phyloP scores from a whole-genome alignment of 148 eudicot species.

The Agrostemma githago region DNA sequence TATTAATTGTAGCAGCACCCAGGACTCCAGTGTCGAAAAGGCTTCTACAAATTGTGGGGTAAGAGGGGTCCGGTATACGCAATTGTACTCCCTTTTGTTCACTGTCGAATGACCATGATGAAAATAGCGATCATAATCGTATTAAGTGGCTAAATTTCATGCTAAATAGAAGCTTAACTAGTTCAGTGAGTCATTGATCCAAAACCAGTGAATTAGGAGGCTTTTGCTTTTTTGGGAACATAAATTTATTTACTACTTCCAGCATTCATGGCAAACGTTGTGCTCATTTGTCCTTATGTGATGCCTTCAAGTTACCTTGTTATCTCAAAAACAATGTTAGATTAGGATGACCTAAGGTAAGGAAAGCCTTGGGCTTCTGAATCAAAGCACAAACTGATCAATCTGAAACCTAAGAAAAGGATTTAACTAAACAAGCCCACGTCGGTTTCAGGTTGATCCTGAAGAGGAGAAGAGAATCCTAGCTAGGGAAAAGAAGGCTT shows the following conservation, averaged over 20 bases:
- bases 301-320: not conserved
- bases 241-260: not conserved
- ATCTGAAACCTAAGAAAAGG: not conserved
- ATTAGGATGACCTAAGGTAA: not conserved
- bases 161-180: not conserved
- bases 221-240: not conserved
- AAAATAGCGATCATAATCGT: not conserved
- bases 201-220: not conserved
- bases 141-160: not conserved
- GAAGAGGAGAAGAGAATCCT: constrained; percentile 85
- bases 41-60: no score
- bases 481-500: constrained; percentile 79
- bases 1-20: not conserved
- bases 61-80: not conserved
- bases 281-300: not conserved
- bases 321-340: not conserved
- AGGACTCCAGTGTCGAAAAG: not conserved
- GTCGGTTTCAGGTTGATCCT: constrained; percentile 61
- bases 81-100: not conserved
- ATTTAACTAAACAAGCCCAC: not conserved
- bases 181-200: not conserved
- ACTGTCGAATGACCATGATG: not conserved
- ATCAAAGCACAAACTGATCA: not conserved
- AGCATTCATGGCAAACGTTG: not conserved
- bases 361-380: not conserved